phyloP scores from a whole-genome alignment of 179 eudicot genomes.

The Drosera spatulata region DNA sequence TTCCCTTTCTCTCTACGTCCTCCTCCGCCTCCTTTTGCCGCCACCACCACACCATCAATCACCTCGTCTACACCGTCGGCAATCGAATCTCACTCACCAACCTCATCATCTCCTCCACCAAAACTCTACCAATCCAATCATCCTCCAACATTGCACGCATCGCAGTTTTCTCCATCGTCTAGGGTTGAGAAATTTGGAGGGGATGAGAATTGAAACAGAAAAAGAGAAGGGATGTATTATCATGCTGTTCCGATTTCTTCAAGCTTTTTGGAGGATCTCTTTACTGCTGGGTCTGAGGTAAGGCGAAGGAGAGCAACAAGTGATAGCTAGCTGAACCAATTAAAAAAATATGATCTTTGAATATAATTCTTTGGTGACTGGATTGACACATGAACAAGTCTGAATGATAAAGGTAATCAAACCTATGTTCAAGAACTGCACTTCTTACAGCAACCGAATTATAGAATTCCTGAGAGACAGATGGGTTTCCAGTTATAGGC shows the following conservation, averaged over 20 bases:
- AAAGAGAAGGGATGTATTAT: no score
- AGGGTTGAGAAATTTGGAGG: no score
- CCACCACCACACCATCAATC: no score
- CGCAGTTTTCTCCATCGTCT: no score
- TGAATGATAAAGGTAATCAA: constrained; percentile 50
- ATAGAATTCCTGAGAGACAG: constrained; percentile 34
- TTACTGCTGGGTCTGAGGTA: constrained; percentile 63
- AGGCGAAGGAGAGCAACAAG: constrained; percentile 90
- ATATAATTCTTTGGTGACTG: constrained; percentile 25
- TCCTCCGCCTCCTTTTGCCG: no score
- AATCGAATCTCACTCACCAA: no score
- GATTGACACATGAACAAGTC: constrained; percentile 33
- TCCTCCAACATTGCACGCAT: no score
- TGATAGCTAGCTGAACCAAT: constrained; percentile 69
- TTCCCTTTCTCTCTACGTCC: no score
- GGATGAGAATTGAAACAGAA: no score
- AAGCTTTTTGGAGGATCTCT: constrained; percentile 60
- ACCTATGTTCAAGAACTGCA: constrained; percentile 55
- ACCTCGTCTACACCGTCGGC: no score
- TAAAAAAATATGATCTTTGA: constrained; percentile 51
- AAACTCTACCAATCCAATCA: no score
- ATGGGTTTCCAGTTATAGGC: constrained; percentile 30
- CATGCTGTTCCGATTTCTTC: constrained; percentile 52
- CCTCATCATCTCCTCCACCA: no score
- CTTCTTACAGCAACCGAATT: constrained; percentile 48